These are phyloP conservation scores for Huntiella savannae DNA, from an alignment of 2,329 filamentous ascomycete genomes.

Conservation along the genomic window DNA sequence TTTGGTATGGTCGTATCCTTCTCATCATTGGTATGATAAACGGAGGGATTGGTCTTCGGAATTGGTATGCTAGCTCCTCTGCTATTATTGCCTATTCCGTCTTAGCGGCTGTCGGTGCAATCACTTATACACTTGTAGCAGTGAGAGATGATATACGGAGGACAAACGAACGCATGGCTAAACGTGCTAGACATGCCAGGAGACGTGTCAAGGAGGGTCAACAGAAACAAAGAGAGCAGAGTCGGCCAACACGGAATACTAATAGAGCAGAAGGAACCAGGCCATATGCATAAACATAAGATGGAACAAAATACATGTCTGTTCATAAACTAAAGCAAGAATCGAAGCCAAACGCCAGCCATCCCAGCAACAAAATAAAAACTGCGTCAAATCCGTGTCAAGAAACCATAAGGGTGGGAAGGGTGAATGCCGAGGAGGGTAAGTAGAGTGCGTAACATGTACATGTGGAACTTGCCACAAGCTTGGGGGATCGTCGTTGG, in stretches of 20 bases:
- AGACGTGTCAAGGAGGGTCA: no score
- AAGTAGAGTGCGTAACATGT: no score
- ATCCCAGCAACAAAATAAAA: slow-evolving; percentile 12
- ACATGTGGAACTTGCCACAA: neutral
- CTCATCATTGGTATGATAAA: slow-evolving; percentile 42
- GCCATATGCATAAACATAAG: slow-evolving; percentile 4
- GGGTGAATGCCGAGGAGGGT: no score
- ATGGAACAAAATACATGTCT: slow-evolving; percentile 9
- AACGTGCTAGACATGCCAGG: neutral
- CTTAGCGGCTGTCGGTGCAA: slow-evolving; percentile 29
- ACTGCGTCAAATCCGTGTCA: slow-evolving; percentile 10
- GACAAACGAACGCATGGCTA: slow-evolving; percentile 1
- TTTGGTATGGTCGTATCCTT: slow-evolving; percentile 41
- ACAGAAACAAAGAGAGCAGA: no score
- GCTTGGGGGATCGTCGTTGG: neutral
- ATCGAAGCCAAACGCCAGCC: slow-evolving; percentile 12
- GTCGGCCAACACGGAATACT: no score
- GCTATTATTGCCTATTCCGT: slow-evolving; percentile 37
- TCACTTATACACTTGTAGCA: slow-evolving; percentile 13
- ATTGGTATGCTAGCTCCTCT: slow-evolving; percentile 22
- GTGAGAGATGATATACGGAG: slow-evolving; percentile 5
- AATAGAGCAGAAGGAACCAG: neutral
- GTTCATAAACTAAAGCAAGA: slow-evolving; percentile 9
- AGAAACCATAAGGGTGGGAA: neutral
- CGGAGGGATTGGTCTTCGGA: slow-evolving; percentile 39